Base-by-base conservation (phyloP, 2,329 filamentous ascomycete species). In the Penicillium palitans region DNA sequence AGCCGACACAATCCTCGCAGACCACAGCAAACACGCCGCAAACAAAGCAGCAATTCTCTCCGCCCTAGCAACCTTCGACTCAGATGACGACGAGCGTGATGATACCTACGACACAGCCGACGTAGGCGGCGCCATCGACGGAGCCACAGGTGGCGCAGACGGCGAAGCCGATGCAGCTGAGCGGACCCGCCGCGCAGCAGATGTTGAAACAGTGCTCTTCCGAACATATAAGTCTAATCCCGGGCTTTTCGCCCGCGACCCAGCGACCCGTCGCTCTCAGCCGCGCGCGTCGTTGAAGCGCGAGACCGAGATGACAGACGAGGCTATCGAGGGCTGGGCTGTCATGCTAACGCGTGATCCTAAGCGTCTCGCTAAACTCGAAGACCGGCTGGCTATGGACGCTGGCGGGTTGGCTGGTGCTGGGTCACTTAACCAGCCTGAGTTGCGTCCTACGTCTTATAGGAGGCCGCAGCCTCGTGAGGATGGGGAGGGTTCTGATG, bases 91-190 rank as follows among this genome's bases (percentile, higher is more conserved):
- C 72, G 95, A 99, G 77, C 86, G 92, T 37, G 95, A 99, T 73
- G 95, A 99, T 73, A 98, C 93, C 0, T 99, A 99, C 71, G 95
- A 99, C 68, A 86, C 88, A 2, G 91, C 87, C 50, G 95, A 98
- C 70, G 91, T 98, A 2, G 95, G 95, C 37, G 93, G 93, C 24
- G 90, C 90, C 0, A 87, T 97, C 3, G 92, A 96, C 66, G 81
- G 83, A 19, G 76, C 77, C 5, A 73, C 72, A 3, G 64, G 78
- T 2, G 80, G 73, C 45, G 70, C 78, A 47, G 81, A 81, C 42
- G 64, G 66, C 12, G 81, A 83, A 47, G 74, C 84, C 6, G 81
- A 85, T n/a, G 80, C 83, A 37, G 84, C 29, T 1, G 85, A 52
- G 81, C 84, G 58, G 76, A 76, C 15, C 10, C 65, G 64, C 12